phyloP scores from a whole-genome alignment of 192 early-diverging fungal genomes.

The Dispira simplex region DNA sequence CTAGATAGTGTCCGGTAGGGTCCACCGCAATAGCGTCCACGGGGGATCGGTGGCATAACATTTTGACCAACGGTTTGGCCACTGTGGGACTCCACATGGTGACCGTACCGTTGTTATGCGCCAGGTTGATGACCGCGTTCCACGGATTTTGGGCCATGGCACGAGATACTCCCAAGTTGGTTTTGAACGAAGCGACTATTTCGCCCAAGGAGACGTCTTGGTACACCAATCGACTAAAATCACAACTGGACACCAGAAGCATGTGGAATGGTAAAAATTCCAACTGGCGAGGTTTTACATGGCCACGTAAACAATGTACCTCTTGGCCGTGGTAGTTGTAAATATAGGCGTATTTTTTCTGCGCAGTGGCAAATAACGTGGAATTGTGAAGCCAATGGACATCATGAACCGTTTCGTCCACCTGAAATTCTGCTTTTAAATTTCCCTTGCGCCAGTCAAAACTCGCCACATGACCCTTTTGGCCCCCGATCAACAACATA shows the following conservation, averaged over 20 bases:
- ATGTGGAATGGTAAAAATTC: conserved; percentile 92
- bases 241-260: conserved; percentile 68
- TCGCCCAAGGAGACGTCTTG: conserved; percentile 89
- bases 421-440: conserved; percentile 64
- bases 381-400: conserved; percentile 95
- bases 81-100: conserved; percentile 84
- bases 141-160: conserved; percentile 83
- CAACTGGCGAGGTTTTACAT: conserved; percentile 64
- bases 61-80: conserved; percentile 75
- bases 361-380: conserved; percentile 84
- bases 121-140: conserved; percentile 80
- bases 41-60: conserved; percentile 83
- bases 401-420: conserved; percentile 81
- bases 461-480: conserved; percentile 75
- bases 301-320: conserved; percentile 71
- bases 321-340: conserved; percentile 86
- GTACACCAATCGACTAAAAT: conserved; percentile 70
- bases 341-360: conserved; percentile 89
- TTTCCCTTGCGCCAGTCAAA: conserved; percentile 83
- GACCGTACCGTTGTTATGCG: conserved; percentile 81
- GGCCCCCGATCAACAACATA: conserved; percentile 55
- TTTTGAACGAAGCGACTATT: conserved; percentile 59
- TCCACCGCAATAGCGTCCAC: conserved; percentile 77
- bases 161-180: conserved; percentile 61
- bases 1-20: conserved; percentile 65